phyloP scores from a whole-genome alignment of 352 stramenopile species.

The Pythium plurisporium region DNA sequence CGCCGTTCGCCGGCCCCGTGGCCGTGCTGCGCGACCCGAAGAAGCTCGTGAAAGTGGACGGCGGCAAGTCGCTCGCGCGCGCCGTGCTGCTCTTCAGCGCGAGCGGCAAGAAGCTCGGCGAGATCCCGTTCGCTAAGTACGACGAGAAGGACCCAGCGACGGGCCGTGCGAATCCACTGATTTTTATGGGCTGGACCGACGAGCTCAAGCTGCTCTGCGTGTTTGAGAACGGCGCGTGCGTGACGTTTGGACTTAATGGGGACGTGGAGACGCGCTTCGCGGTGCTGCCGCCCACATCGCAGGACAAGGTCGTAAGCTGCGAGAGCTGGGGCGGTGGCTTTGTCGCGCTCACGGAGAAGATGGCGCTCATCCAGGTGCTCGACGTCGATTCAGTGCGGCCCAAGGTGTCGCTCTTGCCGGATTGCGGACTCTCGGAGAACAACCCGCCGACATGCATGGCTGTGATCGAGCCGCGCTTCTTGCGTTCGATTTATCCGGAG shows the following conservation, averaged over 20 bases:
- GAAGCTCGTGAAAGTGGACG: slow-evolving; percentile 66
- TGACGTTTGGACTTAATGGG: slow-evolving; percentile 67
- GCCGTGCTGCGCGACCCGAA: slow-evolving; percentile 73
- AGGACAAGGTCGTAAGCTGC: slow-evolving; percentile 75
- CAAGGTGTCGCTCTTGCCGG: slow-evolving; percentile 67
- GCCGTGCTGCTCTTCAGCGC: slow-evolving; percentile 74
- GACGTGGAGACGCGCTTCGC: slow-evolving; percentile 71
- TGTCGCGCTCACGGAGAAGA: slow-evolving; percentile 77
- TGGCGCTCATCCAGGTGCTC: slow-evolving; percentile 75
- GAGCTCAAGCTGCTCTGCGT: slow-evolving; percentile 77
- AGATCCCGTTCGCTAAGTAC: slow-evolving; percentile 61
- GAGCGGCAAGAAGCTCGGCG: slow-evolving; percentile 52
- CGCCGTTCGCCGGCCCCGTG: slow-evolving; percentile 65
- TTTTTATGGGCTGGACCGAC: slow-evolving; percentile 78
- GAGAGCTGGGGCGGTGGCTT: slow-evolving; percentile 72
- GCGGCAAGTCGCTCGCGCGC: slow-evolving; percentile 41
- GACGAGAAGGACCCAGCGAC: slow-evolving; percentile 48
- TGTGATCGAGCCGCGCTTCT: slow-evolving; percentile 89
- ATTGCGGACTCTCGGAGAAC: slow-evolving; percentile 61
- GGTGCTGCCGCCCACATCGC: slow-evolving; percentile 53
- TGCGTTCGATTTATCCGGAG: slow-evolving; percentile 89
- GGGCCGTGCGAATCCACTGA: slow-evolving; percentile 41
- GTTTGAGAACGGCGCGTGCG: slow-evolving; percentile 67
- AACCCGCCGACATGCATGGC: slow-evolving; percentile 89
- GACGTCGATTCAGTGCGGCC: slow-evolving; percentile 76